Conservation (phyloP, 2,329 filamentous ascomycete species). For the Curvularia eragrostidis region DNA sequence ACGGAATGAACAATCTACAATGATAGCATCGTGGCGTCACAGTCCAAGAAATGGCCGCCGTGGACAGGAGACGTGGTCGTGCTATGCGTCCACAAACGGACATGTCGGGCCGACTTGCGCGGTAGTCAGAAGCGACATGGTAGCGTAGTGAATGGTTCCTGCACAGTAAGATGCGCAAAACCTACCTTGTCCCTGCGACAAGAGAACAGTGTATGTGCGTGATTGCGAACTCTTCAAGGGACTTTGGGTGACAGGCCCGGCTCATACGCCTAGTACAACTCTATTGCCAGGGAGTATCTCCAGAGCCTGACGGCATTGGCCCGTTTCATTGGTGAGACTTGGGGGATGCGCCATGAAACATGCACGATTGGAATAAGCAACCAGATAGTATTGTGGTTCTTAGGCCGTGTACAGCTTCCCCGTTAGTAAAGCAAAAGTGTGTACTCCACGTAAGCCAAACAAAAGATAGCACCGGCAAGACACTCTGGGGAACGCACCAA, state of each 20-base stretch:
- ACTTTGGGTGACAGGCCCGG: neutral
- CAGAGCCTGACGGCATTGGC: neutral
- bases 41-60: neutral
- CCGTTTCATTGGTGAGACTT: neutral
- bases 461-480: neutral
- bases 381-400: neutral
- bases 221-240: conserved; percentile 1
- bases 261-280: neutral
- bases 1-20: neutral
- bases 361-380: neutral
- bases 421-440: neutral
- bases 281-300: neutral
- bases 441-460: neutral
- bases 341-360: neutral
- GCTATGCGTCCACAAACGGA: neutral
- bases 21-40: conserved; percentile 1
- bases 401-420: neutral
- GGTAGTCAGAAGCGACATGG: neutral
- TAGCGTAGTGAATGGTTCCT: neutral
- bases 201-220: conserved; percentile 1
- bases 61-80: neutral
- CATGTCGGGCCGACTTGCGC: neutral
- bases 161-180: neutral
- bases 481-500: neutral
- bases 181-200: neutral